Conservation (phyloP, 129 eudicot genomes). For the Lactuca sativa region DNA sequence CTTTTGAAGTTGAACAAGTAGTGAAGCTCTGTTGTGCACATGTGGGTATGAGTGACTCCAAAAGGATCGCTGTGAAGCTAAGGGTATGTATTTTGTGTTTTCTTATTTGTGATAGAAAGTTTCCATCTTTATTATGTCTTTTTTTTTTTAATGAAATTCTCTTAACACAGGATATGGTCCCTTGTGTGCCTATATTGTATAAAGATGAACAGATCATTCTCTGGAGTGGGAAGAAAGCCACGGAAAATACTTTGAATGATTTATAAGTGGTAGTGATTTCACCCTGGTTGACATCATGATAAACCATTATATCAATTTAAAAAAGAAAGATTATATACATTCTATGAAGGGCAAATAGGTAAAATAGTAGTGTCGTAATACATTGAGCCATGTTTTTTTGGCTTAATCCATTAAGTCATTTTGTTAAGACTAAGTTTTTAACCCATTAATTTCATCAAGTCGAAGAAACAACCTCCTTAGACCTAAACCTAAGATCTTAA, state of each 20-base stretch:
- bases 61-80: slow-evolving; percentile 82
- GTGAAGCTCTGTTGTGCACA: slow-evolving; percentile 74
- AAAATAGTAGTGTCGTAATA: too few species aligned
- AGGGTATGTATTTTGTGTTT: slow-evolving; percentile 41
- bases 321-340: too few species aligned
- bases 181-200: slow-evolving; percentile 84
- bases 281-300: too few species aligned
- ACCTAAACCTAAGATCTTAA: too few species aligned
- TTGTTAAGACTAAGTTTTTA: too few species aligned
- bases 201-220: slow-evolving; percentile 55
- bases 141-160: slow-evolving; percentile 17
- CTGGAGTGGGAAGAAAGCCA: slow-evolving; percentile 67
- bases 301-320: too few species aligned
- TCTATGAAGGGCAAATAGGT: too few species aligned
- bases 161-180: slow-evolving; percentile 72
- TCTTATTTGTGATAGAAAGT: background rate
- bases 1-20: slow-evolving; percentile 67
- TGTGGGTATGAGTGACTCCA: slow-evolving; percentile 81
- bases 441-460: too few species aligned
- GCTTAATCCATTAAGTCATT: too few species aligned
- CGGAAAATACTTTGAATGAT: background rate
- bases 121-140: background rate
- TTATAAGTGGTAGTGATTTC: too few species aligned
- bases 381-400: too few species aligned
- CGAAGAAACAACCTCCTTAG: too few species aligned